These are phyloP conservation scores for Lathyrus oleraceus DNA, from an alignment of 306 rosid genomes.

Conservation along the genomic window DNA sequence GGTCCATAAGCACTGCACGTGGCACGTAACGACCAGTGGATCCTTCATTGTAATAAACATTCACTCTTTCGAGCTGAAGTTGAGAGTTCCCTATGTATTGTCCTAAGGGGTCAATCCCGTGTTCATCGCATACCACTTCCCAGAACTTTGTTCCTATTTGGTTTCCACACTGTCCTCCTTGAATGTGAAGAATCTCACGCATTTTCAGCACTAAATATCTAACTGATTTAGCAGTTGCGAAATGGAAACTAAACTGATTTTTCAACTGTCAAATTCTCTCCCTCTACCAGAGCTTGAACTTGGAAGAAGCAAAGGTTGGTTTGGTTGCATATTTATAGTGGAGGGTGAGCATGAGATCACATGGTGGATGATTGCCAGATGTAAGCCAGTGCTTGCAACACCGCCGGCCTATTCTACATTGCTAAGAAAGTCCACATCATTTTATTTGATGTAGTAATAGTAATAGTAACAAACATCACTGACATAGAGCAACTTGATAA, in stretches of 20 bases:
- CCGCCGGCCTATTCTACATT: slow-evolving; percentile 40
- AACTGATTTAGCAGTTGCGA: neutral
- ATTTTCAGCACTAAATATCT: neutral
- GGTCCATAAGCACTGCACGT: slow-evolving; percentile 78
- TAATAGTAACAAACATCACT: slow-evolving; percentile 1
- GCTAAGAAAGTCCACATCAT: neutral
- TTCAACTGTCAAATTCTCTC: neutral
- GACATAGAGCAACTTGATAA: neutral
- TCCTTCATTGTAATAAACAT: slow-evolving; percentile 17
- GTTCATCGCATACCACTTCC: slow-evolving; percentile 6
- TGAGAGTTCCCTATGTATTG: slow-evolving; percentile 5
- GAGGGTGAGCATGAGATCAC: slow-evolving; percentile 1
- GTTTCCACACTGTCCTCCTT: slow-evolving; percentile 19
- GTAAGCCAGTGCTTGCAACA: slow-evolving; percentile 14
- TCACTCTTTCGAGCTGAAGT: slow-evolving; percentile 17
- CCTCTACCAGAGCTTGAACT: neutral
- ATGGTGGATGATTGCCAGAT: slow-evolving; percentile 36
- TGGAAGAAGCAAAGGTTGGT: slow-evolving; percentile 4
- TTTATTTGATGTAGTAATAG: neutral
- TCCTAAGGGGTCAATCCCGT: slow-evolving; percentile 18
- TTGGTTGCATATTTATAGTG: slow-evolving; percentile 11
- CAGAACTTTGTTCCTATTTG: slow-evolving; percentile 14
- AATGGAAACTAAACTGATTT: neutral
- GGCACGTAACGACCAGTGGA: slow-evolving; percentile 60
- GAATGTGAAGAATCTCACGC: slow-evolving; percentile 23